A percentile compares a stretch with the other conserved stretches of the same genome.
Evolutionary conservation across 208 protist genomes (phyloP).

Genomic region (Trypanosoma platydactyli): DNA sequence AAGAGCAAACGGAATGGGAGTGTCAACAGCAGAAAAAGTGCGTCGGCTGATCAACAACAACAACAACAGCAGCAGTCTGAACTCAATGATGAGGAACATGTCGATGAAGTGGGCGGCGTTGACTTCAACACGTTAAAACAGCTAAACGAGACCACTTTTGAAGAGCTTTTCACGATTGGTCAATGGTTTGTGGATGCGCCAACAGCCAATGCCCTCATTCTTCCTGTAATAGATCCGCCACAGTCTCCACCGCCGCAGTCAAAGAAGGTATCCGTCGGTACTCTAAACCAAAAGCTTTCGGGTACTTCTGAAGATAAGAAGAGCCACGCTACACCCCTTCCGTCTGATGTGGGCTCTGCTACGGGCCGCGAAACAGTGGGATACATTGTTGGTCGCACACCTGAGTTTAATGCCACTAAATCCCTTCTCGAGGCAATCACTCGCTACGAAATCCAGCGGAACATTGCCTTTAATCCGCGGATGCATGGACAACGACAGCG

Average conservation of each 20-base stretch:
- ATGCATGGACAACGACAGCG: constrained; percentile 7
- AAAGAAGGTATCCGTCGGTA: not conserved
- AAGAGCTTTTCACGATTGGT: constrained; percentile 71
- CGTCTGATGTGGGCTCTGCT: not conserved
- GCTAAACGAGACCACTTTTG: constrained; percentile 67
- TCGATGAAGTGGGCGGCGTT: not conserved
- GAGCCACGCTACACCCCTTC: not conserved
- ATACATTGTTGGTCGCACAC: constrained; percentile 39
- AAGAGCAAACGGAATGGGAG: not conserved
- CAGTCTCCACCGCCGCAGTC: constrained; percentile 15
- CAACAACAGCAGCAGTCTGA: not conserved
- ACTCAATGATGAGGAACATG: constrained; percentile 3
- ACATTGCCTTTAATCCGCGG: constrained; percentile 18
- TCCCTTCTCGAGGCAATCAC: constrained; percentile 56
- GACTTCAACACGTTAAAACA: constrained; percentile 34
- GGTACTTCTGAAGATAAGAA: constrained; percentile 8
- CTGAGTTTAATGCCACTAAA: constrained; percentile 37
- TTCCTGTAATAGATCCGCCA: constrained; percentile 26
- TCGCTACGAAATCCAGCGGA: constrained; percentile 39
- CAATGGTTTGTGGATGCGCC: constrained; percentile 83
- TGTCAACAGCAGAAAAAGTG: not conserved
- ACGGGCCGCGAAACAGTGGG: constrained; percentile 8
- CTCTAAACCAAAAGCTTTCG: not conserved
- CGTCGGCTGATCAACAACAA: constrained; percentile 1
- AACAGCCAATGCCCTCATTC: constrained; percentile 68